Percentiles rank a stretch among this genome's conserved stretches.
Conservation (phyloP, 2,329 filamentous ascomycete genomes). For the Fusarium ambrosium region DNA sequence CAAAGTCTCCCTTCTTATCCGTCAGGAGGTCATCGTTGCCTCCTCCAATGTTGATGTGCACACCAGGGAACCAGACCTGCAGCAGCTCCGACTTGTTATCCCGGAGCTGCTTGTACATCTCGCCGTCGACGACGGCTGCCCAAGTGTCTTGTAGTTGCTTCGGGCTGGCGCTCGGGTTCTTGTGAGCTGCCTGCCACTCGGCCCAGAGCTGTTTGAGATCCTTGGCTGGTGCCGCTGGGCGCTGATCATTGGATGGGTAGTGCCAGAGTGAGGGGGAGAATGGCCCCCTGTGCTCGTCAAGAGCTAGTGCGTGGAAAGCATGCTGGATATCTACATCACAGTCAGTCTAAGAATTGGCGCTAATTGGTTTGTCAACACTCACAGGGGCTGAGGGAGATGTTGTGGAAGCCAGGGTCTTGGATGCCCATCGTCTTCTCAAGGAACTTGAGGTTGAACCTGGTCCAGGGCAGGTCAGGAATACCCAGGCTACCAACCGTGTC, state of each 20-base stretch:
- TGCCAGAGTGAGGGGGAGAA: conserved; percentile 51
- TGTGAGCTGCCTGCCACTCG: conserved; percentile 21
- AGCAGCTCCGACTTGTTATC: conserved; percentile 34
- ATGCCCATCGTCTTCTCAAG: conserved; percentile 37
- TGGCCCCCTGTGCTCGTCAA: conserved; percentile 63
- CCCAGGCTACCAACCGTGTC: conserved; percentile 46
- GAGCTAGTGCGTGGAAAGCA: conserved; percentile 68
- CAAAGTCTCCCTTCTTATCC: conserved; percentile 43
- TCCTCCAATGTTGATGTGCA: conserved; percentile 47
- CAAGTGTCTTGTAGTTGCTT: conserved; percentile 27
- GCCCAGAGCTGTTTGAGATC: conserved; percentile 24
- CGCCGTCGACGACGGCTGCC: conserved; percentile 35
- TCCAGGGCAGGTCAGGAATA: conserved; percentile 43
- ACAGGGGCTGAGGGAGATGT: conserved; percentile 45
- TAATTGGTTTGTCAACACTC: conserved; percentile 12
- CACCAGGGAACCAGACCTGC: conserved; percentile 48
- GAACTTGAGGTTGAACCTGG: conserved; percentile 40
- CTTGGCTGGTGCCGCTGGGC: conserved; percentile 16
- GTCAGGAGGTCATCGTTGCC: conserved; percentile 36
- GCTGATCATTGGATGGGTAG: conserved; percentile 22
- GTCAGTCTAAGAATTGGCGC: conserved; percentile 12
- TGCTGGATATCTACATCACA: conserved; percentile 57
- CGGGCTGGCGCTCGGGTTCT: conserved; percentile 17
- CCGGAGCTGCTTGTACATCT: conserved; percentile 33
- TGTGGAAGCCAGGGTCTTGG: conserved; percentile 41